Conservation (phyloP, 164 flowering plant genomes). For the Tetrastigma voinierianum region DNA sequence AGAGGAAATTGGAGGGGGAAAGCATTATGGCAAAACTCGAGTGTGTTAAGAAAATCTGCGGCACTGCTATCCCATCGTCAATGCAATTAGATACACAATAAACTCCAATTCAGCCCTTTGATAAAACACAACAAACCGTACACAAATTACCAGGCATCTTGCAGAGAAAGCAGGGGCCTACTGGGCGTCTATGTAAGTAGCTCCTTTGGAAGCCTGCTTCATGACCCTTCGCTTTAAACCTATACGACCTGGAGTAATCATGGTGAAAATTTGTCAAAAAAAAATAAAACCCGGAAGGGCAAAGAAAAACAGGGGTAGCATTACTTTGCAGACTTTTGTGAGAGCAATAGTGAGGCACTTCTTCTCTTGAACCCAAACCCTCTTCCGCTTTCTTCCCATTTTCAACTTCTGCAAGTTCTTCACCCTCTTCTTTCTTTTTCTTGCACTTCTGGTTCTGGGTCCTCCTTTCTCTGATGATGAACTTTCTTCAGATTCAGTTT, state of each 20-base stretch:
- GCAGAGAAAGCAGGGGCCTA: constrained; percentile 93
- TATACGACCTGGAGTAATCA: constrained; percentile 19
- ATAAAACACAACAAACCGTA: neutral
- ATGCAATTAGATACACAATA: neutral
- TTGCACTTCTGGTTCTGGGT: constrained; percentile 23
- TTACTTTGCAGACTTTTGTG: constrained; percentile 91
- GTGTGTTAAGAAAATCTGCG: too few species aligned
- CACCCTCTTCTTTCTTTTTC: constrained; percentile 34
- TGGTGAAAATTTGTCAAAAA: neutral
- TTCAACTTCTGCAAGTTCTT: constrained; percentile 3
- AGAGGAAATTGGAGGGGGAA: neutral
- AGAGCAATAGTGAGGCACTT: constrained; percentile 70
- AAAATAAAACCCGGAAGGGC: constrained; percentile 4
- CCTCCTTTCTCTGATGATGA: constrained; percentile 41
- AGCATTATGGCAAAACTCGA: neutral
- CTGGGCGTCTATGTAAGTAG: constrained; percentile 94
- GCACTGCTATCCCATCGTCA: neutral
- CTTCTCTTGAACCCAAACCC: constrained; percentile 26
- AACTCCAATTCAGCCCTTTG: neutral
- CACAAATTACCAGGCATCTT: constrained; percentile 71
- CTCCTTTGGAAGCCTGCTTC: constrained; percentile 91
- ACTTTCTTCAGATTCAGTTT: constrained; percentile 59
- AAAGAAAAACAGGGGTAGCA: neutral
- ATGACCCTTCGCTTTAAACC: constrained; percentile 93
- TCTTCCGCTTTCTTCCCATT: constrained; percentile 16